A percentile compares a stretch with the other conserved stretches of the same genome.
These are phyloP conservation scores for Penicillium sp. DNA, from an alignment of 2,329 filamentous ascomycete species.

Conservation along the genomic window DNA sequence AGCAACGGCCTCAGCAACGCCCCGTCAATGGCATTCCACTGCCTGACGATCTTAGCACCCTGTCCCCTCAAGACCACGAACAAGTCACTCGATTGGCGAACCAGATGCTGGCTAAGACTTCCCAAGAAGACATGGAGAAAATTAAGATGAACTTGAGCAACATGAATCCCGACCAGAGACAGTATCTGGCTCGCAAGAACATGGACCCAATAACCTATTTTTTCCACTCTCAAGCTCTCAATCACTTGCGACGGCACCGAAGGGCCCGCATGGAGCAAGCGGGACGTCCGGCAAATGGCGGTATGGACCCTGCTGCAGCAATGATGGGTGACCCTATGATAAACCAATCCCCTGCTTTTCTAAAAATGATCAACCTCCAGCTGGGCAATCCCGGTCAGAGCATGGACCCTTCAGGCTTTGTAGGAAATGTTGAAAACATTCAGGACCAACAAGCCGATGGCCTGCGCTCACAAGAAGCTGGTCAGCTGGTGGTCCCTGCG, in stretches of 20 bases:
- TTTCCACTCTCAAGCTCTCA: conserved; percentile 47
- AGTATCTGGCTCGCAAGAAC: conserved; percentile 41
- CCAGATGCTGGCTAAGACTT: conserved; percentile 43
- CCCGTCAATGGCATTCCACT: conserved; percentile 24
- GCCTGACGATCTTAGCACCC: conserved; percentile 32
- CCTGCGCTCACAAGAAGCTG: conserved; percentile 55
- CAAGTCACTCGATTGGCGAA: conserved; percentile 45
- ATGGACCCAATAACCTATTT: conserved; percentile 49
- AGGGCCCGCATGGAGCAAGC: conserved; percentile 31
- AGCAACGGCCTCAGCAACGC: conserved; percentile 29
- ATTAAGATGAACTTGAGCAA: conserved; percentile 44
- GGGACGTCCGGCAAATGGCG: conserved; percentile 26
- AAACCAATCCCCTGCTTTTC: conserved; percentile 38
- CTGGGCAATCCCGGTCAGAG: conserved; percentile 30
- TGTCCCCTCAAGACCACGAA: conserved; percentile 40
- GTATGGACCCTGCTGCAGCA: conserved; percentile 27
- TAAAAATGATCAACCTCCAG: conserved; percentile 39
- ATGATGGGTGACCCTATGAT: conserved; percentile 37
- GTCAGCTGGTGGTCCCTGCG: conserved; percentile 58
- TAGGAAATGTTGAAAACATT: conserved; percentile 50
- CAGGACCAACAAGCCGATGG: conserved; percentile 57
- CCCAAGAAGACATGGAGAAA: conserved; percentile 44
- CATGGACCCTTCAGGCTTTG: conserved; percentile 34
- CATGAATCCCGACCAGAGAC: conserved; percentile 45
- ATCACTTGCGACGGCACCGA: conserved; percentile 36